phyloP scores from a whole-genome alignment of 2,329 filamentous ascomycete genomes.

The Cladophialophora chaetospira region DNA sequence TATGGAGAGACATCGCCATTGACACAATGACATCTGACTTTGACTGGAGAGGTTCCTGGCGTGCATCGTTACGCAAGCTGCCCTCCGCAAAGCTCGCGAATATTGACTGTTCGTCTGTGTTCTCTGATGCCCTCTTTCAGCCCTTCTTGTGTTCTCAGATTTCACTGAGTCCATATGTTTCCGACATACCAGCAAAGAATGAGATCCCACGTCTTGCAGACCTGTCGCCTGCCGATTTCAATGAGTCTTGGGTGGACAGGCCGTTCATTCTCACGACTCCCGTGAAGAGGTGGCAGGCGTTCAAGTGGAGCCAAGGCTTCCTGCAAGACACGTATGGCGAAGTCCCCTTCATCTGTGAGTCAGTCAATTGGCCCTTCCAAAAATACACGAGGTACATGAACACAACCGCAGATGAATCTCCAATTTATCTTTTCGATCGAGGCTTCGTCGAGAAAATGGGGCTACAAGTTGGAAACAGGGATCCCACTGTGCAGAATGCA shows the following conservation, averaged over 20 bases:
- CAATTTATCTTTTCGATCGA: constrained; percentile 88
- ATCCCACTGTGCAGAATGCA: constrained; percentile 41
- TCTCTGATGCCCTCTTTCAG: constrained; percentile 85
- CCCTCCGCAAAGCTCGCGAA: constrained; percentile 54
- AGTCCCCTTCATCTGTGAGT: constrained; percentile 80
- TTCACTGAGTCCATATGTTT: constrained; percentile 64
- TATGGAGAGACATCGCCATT: constrained; percentile 85
- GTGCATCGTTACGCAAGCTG: constrained; percentile 71
- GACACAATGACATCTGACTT: constrained; percentile 46
- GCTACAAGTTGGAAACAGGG: constrained; percentile 56
- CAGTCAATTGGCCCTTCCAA: constrained; percentile 86
- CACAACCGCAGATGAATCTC: constrained; percentile 79
- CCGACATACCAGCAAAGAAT: constrained; percentile 72
- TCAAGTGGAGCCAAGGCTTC: constrained; percentile 71
- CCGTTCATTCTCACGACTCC: constrained; percentile 86
- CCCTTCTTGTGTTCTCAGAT: constrained; percentile 88
- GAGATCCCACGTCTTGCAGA: constrained; percentile 69
- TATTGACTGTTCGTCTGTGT: constrained; percentile 75
- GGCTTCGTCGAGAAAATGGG: constrained; percentile 84
- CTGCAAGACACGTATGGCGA: constrained; percentile 66
- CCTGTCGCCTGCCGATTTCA: constrained; percentile 73
- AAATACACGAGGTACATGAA: constrained; percentile 82
- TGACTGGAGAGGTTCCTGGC: constrained; percentile 81
- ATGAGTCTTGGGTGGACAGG: constrained; percentile 70
- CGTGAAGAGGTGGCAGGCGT: constrained; percentile 80